phyloP scores from a whole-genome alignment of 2,329 filamentous ascomycete genomes.

The Aureobasidium sp. region DNA sequence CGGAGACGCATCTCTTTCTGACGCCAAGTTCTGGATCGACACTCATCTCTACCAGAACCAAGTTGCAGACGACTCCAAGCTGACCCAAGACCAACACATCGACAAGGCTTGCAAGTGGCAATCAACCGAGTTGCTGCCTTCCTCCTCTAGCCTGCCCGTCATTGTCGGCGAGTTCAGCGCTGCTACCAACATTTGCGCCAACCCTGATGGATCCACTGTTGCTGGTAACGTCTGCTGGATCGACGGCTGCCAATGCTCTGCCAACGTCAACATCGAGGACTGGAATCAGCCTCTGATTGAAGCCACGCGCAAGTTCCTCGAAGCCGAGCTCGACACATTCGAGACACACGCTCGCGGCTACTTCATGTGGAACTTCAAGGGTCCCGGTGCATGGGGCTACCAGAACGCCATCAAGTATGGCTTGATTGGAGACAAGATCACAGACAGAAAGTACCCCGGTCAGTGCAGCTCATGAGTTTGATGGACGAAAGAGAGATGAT shows the following conservation, averaged over 20 bases:
- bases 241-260: slow-evolving; percentile 31
- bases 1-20: slow-evolving; percentile 19
- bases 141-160: slow-evolving; percentile 28
- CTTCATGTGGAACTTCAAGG: slow-evolving; percentile 38
- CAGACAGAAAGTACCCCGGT: slow-evolving; percentile 20
- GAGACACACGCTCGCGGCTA: slow-evolving; percentile 32
- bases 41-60: slow-evolving; percentile 39
- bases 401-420: slow-evolving; percentile 32
- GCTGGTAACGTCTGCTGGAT: slow-evolving; percentile 25
- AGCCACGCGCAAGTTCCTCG: slow-evolving; percentile 32
- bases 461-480: slow-evolving; percentile 17
- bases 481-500: not conserved
- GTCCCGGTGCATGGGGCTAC: slow-evolving; percentile 35
- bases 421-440: slow-evolving; percentile 32
- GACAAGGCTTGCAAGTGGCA: slow-evolving; percentile 31
- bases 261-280: slow-evolving; percentile 26
- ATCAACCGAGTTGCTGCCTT: slow-evolving; percentile 24
- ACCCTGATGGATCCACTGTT: slow-evolving; percentile 31
- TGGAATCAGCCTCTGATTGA: slow-evolving; percentile 30
- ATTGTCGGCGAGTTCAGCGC: slow-evolving; percentile 38
- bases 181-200: slow-evolving; percentile 36
- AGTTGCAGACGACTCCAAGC: slow-evolving; percentile 26
- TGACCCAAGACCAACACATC: slow-evolving; percentile 34
- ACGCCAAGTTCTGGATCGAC: slow-evolving; percentile 34
- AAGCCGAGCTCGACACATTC: slow-evolving; percentile 37